Evolutionary conservation across 1,284 basidiomycete genomes (phyloP).

Genomic region (Papiliotrema laurentii): DNA sequence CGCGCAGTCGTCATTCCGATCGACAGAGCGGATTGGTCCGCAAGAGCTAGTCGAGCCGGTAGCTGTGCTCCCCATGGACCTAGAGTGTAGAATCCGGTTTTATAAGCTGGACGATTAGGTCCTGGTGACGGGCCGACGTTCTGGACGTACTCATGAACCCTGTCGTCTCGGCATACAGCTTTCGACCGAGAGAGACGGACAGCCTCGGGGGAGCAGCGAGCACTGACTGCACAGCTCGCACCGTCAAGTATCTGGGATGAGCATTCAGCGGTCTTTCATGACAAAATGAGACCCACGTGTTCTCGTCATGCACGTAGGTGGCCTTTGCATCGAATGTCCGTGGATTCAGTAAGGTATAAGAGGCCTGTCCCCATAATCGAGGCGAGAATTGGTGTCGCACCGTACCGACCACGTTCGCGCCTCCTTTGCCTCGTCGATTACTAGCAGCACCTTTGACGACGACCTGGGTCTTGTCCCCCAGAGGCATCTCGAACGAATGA

Average conservation of each 20-base stretch:
- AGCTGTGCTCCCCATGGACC: constrained; percentile 47
- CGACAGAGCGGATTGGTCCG: constrained; percentile 35
- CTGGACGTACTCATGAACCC: constrained; percentile 40
- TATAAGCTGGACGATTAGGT: constrained; percentile 29
- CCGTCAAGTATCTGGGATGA: constrained; percentile 36
- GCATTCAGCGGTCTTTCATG: background rate
- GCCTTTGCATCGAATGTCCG: constrained; percentile 48
- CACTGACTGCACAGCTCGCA: constrained; percentile 37
- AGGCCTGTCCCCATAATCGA: constrained; percentile 43
- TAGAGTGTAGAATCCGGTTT: constrained; percentile 49
- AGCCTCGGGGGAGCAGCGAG: constrained; percentile 46
- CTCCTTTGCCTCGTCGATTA: constrained; percentile 45
- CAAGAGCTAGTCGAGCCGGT: constrained; percentile 14
- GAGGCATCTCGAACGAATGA: constrained; percentile 46
- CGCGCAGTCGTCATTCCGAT: constrained; percentile 39
- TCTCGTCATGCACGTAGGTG: constrained; percentile 50
- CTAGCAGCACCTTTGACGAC: constrained; percentile 47
- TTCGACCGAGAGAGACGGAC: constrained; percentile 49
- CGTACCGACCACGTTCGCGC: constrained; percentile 52
- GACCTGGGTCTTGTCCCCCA: constrained; percentile 37
- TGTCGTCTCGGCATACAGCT: constrained; percentile 46
- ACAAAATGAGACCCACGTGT: constrained; percentile 34
- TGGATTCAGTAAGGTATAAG: constrained; percentile 48
- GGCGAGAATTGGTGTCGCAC: constrained; percentile 52
- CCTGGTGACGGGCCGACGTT: background rate